These are phyloP conservation scores for Quercus suber DNA, from an alignment of 306 rosid species.

Conservation along the genomic window DNA sequence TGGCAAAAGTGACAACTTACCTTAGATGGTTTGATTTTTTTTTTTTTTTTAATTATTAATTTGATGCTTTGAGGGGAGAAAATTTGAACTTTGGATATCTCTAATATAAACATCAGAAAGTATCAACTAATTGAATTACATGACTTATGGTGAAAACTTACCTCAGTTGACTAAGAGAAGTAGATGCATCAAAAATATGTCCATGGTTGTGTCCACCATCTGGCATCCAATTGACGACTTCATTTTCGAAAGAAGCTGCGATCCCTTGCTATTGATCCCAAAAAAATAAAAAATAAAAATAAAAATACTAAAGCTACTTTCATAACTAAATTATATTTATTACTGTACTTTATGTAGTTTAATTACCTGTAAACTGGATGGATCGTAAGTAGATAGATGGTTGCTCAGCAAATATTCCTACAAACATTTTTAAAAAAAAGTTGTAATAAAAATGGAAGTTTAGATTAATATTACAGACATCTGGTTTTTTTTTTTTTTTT, in stretches of 20 bases:
- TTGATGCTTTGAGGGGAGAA: too few relatives aligned
- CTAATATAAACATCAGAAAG: too few relatives aligned
- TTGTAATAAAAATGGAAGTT: neutral
- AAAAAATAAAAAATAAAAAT: neutral
- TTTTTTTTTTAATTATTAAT: too few relatives aligned
- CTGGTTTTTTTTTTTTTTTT: neutral
- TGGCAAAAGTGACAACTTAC: neutral
- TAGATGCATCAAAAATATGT: slow-evolving; percentile 46
- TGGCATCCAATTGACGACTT: slow-evolving; percentile 53
- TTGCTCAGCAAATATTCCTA: slow-evolving; percentile 57
- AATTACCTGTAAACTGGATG: slow-evolving; percentile 53
- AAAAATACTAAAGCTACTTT: neutral
- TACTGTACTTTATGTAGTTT: neutral
- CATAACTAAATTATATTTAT: neutral
- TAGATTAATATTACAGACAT: neutral
- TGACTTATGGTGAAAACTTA: neutral
- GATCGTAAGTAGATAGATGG: slow-evolving; percentile 54
- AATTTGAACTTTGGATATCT: too few relatives aligned
- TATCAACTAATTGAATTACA: too few relatives aligned
- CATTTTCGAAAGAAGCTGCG: slow-evolving; percentile 46
- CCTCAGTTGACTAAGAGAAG: slow-evolving; percentile 65
- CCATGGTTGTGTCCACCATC: slow-evolving; percentile 43
- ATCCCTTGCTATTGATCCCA: slow-evolving; percentile 35
- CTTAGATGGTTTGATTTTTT: too few relatives aligned
- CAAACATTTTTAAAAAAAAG: neutral